phyloP scores from a whole-genome alignment of 1,284 basidiomycete genomes.

The Boletus hoseneyae region DNA sequence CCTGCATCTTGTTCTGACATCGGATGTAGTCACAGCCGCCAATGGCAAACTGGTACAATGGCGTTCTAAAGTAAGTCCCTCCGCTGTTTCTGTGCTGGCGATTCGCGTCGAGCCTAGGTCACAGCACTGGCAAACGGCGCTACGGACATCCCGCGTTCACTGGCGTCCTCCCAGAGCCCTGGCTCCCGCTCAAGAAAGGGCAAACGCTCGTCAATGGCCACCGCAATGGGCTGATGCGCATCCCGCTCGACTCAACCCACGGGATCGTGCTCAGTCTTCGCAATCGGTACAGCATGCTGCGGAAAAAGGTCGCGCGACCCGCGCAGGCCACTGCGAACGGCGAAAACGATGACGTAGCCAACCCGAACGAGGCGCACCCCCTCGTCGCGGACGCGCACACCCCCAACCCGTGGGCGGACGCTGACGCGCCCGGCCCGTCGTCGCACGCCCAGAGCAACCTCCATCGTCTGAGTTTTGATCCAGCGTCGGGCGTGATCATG shows the following conservation, averaged over 20 bases:
- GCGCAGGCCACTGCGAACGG: slow-evolving; percentile 15
- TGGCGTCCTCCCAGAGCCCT: slow-evolving; percentile 84
- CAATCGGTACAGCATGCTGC: slow-evolving; percentile 56
- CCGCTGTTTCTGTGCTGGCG: neutral
- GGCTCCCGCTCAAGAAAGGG: slow-evolving; percentile 84
- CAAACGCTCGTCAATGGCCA: slow-evolving; percentile 62
- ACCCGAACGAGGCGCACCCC: slow-evolving; percentile 11
- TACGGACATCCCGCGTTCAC: slow-evolving; percentile 91
- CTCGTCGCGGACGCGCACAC: slow-evolving; percentile 19
- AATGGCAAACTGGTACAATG: slow-evolving; percentile 89
- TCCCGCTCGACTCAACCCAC: slow-evolving; percentile 43
- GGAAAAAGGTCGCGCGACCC: slow-evolving; percentile 33
- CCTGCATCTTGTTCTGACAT: slow-evolving; percentile 6
- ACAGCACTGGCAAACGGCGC: slow-evolving; percentile 77
- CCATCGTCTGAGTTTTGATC: slow-evolving; percentile 74
- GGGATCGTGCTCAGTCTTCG: slow-evolving; percentile 75
- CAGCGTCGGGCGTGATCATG: slow-evolving; percentile 79
- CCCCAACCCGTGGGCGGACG: slow-evolving; percentile 57
- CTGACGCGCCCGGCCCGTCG: slow-evolving; percentile 19
- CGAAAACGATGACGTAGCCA: slow-evolving; percentile 3
- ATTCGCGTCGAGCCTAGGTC: too few species aligned
- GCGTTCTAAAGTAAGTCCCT: slow-evolving; percentile 75
- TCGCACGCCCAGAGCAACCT: slow-evolving; percentile 26
- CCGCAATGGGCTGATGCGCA: slow-evolving; percentile 33
- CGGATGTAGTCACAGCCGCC: slow-evolving; percentile 79